Percentiles rank a stretch among this genome's conserved stretches.
phyloP scores from a whole-genome alignment of 179 eudicot genomes.

The Corrigiola litoralis region DNA sequence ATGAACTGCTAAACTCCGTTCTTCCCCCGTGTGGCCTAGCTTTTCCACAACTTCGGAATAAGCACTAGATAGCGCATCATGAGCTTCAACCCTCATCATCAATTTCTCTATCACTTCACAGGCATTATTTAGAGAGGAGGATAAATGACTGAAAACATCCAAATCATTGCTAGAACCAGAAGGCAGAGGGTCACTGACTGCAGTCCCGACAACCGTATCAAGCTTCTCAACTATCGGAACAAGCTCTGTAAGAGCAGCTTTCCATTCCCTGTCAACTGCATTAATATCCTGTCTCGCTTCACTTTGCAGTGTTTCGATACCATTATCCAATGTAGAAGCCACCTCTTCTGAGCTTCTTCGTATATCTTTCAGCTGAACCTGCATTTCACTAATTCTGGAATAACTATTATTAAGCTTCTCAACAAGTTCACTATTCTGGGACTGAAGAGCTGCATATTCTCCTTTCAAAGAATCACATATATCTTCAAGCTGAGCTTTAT shows the following conservation, averaged over 20 bases:
- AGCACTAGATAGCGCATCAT: slow-evolving; percentile 31
- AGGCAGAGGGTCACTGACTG: slow-evolving; percentile 15
- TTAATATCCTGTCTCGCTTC: slow-evolving; percentile 42
- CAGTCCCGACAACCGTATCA: slow-evolving; percentile 29
- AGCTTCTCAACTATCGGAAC: slow-evolving; percentile 52
- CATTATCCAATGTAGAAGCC: slow-evolving; percentile 35
- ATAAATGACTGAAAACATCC: slow-evolving; percentile 34
- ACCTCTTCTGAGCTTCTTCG: slow-evolving; percentile 37
- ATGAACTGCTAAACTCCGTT: slow-evolving; percentile 37
- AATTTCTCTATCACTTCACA: slow-evolving; percentile 50
- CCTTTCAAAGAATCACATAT: slow-evolving; percentile 36
- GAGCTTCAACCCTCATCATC: slow-evolving; percentile 49
- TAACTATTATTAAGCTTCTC: slow-evolving; percentile 40
- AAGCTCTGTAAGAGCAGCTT: slow-evolving; percentile 35
- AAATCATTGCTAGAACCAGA: slow-evolving; percentile 13
- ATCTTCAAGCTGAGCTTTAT: slow-evolving; percentile 41
- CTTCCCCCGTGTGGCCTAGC: slow-evolving; percentile 30
- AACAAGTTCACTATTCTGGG: slow-evolving; percentile 41
- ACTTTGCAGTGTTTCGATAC: slow-evolving; percentile 46
- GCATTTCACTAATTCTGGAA: slow-evolving; percentile 40
- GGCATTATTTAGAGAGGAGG: slow-evolving; percentile 51
- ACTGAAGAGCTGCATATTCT: slow-evolving; percentile 30
- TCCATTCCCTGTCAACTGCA: slow-evolving; percentile 45
- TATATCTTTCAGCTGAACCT: slow-evolving; percentile 48
- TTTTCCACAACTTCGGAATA: slow-evolving; percentile 34